Conservation (phyloP, 2,329 filamentous ascomycete genomes). For the Onygenales sp. region DNA sequence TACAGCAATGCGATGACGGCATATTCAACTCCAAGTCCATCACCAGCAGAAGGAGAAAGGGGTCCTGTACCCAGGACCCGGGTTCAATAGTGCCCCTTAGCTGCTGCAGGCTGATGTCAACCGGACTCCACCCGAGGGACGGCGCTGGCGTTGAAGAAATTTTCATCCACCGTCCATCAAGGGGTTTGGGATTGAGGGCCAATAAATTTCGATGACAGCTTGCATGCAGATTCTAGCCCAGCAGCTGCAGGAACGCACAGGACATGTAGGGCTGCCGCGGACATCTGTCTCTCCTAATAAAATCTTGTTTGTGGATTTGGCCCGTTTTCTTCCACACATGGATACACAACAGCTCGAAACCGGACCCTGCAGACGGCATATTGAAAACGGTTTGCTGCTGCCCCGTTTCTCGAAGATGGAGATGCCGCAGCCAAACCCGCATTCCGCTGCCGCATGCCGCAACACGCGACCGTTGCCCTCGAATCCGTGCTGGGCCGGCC, state of each 20-base stretch:
- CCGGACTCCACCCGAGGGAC: background rate
- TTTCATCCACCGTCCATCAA: background rate
- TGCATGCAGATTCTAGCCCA: background rate
- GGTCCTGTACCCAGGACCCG: background rate
- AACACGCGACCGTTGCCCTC: too few relatives aligned
- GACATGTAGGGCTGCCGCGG: background rate
- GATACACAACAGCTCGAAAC: background rate
- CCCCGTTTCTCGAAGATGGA: background rate
- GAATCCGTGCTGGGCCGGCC: background rate
- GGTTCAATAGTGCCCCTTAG: conserved; percentile 1
- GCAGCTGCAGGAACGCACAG: background rate
- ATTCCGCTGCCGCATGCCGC: too few relatives aligned
- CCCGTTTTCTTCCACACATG: background rate
- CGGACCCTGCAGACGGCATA: background rate
- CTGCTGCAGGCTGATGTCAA: conserved; percentile 1
- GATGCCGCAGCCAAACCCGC: background rate
- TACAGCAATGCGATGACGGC: background rate
- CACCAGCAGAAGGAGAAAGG: background rate
- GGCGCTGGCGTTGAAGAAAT: background rate
- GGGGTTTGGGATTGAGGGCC: background rate
- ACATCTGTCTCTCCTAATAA: background rate
- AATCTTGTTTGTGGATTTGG: background rate
- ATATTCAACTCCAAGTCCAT: background rate
- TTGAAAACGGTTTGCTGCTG: background rate
- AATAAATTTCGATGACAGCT: background rate